Conservation (phyloP, 345 rosid genomes). For the Linum lewisii region DNA sequence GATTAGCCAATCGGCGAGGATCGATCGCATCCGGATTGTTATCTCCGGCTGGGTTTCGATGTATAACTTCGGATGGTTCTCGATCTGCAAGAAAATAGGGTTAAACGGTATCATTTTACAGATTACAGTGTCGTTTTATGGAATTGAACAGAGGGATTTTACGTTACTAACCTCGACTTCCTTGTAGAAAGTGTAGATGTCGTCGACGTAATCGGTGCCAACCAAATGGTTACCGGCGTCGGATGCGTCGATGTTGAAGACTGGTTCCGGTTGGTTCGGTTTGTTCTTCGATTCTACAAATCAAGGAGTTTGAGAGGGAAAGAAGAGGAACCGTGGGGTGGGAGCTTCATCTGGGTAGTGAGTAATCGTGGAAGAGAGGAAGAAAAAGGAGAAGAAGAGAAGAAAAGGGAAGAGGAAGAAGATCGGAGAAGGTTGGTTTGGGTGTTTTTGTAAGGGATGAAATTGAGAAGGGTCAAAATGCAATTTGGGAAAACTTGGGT, state of each 20-base stretch:
- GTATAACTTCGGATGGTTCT: conserved; percentile 55
- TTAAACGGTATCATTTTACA: no score
- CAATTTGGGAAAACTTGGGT: no score
- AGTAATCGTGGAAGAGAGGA: no score
- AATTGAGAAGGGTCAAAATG: no score
- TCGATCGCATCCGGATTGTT: conserved; percentile 76
- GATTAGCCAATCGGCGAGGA: conserved; percentile 82
- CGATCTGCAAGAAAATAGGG: conserved; percentile 32
- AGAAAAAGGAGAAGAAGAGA: no score
- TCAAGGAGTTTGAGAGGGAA: no score
- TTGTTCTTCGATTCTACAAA: conserved; percentile 26
- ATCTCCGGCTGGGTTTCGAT: conserved; percentile 67
- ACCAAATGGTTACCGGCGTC: conserved; percentile 67
- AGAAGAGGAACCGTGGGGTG: no score
- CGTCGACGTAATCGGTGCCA: conserved; percentile 80
- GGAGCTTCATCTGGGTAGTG: no score
- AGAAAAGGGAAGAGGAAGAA: no score
- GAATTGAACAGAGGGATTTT: not conserved
- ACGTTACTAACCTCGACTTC: conserved; percentile 50
- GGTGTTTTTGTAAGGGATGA: no score
- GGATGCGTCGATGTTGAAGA: conserved; percentile 61
- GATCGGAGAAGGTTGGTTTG: no score
- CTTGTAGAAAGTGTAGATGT: conserved; percentile 80
- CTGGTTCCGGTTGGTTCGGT: conserved; percentile 26
- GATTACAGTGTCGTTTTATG: no score